Evolutionary conservation across 2,329 filamentous ascomycete species (phyloP), one percentile per base, ranked within the genome.

Genomic region (Colletotrichum gigasporum): DNA sequence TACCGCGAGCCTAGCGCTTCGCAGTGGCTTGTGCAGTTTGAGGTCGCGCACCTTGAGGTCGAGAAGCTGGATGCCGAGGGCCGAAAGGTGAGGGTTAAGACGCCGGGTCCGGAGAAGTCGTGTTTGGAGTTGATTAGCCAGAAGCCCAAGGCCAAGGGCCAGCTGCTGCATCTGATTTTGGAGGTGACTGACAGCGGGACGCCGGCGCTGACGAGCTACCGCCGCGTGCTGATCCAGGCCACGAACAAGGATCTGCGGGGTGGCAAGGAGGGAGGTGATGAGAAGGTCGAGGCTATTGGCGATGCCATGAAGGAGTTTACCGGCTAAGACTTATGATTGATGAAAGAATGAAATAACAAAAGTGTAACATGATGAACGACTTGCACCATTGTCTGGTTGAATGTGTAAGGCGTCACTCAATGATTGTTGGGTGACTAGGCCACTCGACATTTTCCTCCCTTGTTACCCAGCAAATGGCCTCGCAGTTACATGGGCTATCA

Each of bases 151-250:
- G 54, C 60, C 14, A 41, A 55, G 20, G 82, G 83, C 4, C 78
- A 83, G 70, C 59, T 78, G 50, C 71, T 84, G 66, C 83, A 85
- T 71, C 67, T 85, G 30, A 79, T 86, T 20, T 72, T 86, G 4
- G 81, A 84, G 67, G 82, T 85, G 4, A 81, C 73, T 3, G 79
- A 83, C 57, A 69, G 74, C 12, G 83, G 82, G 0, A 73, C 71
- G 2, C 79, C 79, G 22, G 71, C 73, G 4, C 69, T 86, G 68
- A 83, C 80, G 18, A 80, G 75, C 42, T 85, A 85, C 71, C 77
- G 79, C 50, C 71, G 83, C 5, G 72, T 85, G n/a, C 50, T 79
- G n/a, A 71, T 79, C 12, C 74, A 78, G 68, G 47, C 70, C 0
- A 73, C 69, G 3, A 76, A 77, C 41, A 73, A 69, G 56, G 69